Conservation (phyloP, 495 filamentous ascomycete species). For the Annulohypoxylon nitens region DNA sequence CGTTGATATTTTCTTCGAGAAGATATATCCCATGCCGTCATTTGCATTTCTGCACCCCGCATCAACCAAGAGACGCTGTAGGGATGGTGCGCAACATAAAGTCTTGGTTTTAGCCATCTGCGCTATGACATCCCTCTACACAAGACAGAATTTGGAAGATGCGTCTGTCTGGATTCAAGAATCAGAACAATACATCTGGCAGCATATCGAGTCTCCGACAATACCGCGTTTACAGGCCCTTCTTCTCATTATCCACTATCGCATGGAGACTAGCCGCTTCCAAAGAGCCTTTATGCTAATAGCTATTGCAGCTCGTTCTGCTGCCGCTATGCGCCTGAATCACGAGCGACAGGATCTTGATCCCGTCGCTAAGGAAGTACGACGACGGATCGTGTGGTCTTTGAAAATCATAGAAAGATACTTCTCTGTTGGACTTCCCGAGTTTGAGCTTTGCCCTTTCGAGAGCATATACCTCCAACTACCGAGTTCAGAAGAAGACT, state of each 20-base stretch:
- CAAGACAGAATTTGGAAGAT: background rate
- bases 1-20: constrained; percentile 36
- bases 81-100: constrained; percentile 22
- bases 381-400: constrained; percentile 37
- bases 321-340: constrained; percentile 39
- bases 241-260: constrained; percentile 32
- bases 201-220: constrained; percentile 28
- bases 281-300: constrained; percentile 40
- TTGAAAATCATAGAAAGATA: constrained; percentile 39
- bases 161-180: constrained; percentile 24
- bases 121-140: constrained; percentile 20
- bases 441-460: constrained; percentile 42
- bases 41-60: constrained; percentile 38
- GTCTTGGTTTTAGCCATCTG: constrained; percentile 27
- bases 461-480: constrained; percentile 39
- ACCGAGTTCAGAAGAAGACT: constrained; percentile 32
- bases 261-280: constrained; percentile 38
- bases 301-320: constrained; percentile 35
- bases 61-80: constrained; percentile 30
- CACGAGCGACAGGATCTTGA: constrained; percentile 37
- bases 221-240: constrained; percentile 39
- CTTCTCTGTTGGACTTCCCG: constrained; percentile 38
- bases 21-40: constrained; percentile 33
- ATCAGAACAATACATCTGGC: constrained; percentile 34
- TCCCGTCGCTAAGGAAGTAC: constrained; percentile 25